Evolutionary conservation across 768 basidiomycete species (phyloP).

Genomic region (Suillus spraguei): DNA sequence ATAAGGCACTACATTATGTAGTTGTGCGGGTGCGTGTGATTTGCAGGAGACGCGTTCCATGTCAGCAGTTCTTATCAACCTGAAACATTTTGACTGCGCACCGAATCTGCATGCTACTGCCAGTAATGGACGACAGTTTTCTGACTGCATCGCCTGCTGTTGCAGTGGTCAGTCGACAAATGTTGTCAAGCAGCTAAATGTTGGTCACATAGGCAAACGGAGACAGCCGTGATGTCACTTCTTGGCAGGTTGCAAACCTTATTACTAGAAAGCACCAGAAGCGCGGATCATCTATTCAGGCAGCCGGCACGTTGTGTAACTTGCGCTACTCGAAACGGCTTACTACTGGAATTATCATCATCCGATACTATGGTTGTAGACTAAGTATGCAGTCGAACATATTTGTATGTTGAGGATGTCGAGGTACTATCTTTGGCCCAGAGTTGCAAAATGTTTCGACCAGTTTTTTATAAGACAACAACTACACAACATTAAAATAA

Average conservation of each 20-base stretch:
- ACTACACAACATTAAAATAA: too few species aligned
- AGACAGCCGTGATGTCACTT: conserved; percentile 6
- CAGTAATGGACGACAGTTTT: conserved; percentile 28
- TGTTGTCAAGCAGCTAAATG: neutral
- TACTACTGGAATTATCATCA: neutral
- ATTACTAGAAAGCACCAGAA: neutral
- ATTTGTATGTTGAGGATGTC: neutral
- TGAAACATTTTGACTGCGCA: conserved; percentile 33
- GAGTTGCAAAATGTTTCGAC: too few species aligned
- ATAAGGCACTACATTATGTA: conserved; percentile 52
- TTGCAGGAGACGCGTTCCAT: conserved; percentile 4
- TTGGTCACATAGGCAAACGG: conserved; percentile 3
- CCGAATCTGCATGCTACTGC: conserved; percentile 60
- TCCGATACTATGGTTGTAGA: neutral
- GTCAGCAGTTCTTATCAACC: neutral
- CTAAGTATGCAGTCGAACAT: neutral
- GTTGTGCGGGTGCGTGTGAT: neutral
- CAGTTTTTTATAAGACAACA: too few species aligned
- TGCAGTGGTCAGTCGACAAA: neutral
- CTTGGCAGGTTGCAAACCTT: too few species aligned
- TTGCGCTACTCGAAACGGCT: neutral
- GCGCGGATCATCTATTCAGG: neutral
- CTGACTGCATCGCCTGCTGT: conserved; percentile 14
- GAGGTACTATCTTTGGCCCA: too few species aligned
- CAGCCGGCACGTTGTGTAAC: neutral